Conservation (phyloP, 441 rosid genomes). For the Isatis lusitanica region DNA sequence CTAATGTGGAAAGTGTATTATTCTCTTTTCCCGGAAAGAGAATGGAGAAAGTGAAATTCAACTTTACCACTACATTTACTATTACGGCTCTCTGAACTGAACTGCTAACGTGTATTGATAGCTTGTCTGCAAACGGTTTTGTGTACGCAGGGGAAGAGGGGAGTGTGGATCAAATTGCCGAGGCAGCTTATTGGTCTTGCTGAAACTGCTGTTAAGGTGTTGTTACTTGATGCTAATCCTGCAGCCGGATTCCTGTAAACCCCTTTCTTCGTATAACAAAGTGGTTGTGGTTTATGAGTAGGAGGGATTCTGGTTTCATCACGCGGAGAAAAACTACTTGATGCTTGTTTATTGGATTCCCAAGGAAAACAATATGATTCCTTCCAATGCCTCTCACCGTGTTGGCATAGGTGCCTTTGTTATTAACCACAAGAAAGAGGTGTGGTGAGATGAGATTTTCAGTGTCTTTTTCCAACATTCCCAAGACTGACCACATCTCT, state of each 20-base stretch:
- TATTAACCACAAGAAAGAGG: conserved; percentile 78
- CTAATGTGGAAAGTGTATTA: conserved; percentile 19
- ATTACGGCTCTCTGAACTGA: background rate
- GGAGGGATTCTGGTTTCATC: conserved; percentile 94
- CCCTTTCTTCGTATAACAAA: background rate
- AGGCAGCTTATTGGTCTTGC: conserved; percentile 59
- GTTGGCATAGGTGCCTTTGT: conserved; percentile 80
- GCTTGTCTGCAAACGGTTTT: background rate
- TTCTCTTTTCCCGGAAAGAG: background rate
- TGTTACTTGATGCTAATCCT: conserved; percentile 9
- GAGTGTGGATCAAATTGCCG: conserved; percentile 91
- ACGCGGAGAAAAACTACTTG: conserved; percentile 76
- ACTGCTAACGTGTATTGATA: background rate
- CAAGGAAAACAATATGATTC: conserved; percentile 56
- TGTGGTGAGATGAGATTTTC: conserved; percentile 24
- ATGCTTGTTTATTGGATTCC: conserved; percentile 93
- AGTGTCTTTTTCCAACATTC: background rate
- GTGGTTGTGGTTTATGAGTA: conserved; percentile 33
- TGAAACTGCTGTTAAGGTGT: conserved; percentile 72
- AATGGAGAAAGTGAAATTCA: conserved; percentile 3
- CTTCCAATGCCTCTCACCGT: conserved; percentile 82
- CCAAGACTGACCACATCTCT: conserved; percentile 8
- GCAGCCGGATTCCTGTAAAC: background rate
- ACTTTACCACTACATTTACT: background rate
- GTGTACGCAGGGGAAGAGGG: conserved; percentile 64